Conservation (phyloP, 371 early-diverging fungal species). For the Aphelidium insulamus region DNA sequence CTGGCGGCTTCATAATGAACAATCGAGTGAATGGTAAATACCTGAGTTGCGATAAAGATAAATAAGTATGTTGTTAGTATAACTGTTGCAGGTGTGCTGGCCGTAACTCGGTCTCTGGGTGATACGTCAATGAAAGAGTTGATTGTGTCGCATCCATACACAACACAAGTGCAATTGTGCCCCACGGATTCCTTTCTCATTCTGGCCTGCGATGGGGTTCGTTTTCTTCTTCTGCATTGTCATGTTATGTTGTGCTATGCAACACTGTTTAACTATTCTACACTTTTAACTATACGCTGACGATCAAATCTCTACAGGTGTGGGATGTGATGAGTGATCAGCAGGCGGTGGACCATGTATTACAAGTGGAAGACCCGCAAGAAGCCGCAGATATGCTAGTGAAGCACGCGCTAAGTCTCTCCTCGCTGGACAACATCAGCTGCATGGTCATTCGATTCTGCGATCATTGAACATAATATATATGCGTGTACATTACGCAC, state of each 20-base stretch:
- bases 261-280: background rate
- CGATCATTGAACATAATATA: too few species aligned
- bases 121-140: constrained; percentile 88
- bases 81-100: constrained; percentile 45
- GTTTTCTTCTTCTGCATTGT: background rate
- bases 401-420: constrained; percentile 71
- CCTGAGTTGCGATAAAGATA: background rate
- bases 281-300: background rate
- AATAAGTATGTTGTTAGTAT: background rate
- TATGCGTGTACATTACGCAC: too few species aligned
- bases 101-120: constrained; percentile 90
- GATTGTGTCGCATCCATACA: constrained; percentile 82
- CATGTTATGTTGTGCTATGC: constrained; percentile 3
- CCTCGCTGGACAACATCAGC: constrained; percentile 80
- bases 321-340: constrained; percentile 98
- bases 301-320: too few species aligned
- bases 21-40: constrained; percentile 81
- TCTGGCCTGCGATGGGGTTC: constrained; percentile 89
- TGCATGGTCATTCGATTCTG: constrained; percentile 49
- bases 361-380: constrained; percentile 46
- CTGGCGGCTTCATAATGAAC: constrained; percentile 90
- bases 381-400: constrained; percentile 57
- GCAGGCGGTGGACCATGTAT: constrained; percentile 71
- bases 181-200: constrained; percentile 57
- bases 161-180: constrained; percentile 59